Percentiles rank a stretch among this genome's conserved stretches.
Conservation (phyloP, 2,329 filamentous ascomycete species). For the Cercospora sp. region DNA sequence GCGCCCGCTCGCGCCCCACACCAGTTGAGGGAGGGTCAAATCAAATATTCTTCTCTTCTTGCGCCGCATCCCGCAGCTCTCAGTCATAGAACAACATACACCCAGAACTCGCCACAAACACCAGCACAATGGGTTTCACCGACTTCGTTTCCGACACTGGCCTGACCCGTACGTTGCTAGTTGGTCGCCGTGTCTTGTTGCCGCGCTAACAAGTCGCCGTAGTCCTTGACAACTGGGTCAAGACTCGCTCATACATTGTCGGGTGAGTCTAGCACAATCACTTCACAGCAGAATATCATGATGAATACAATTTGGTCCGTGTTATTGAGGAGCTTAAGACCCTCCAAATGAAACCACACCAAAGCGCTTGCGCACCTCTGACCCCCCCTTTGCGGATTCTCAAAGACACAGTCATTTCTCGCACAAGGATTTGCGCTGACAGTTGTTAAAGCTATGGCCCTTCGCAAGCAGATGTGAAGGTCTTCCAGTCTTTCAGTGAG, state of each 20-base stretch:
- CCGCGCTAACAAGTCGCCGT: conserved; percentile 21
- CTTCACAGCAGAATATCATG: conserved; percentile 46
- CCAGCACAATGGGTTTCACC: conserved; percentile 65
- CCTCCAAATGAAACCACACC: conserved; percentile 76
- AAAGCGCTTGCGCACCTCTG: conserved; percentile 78
- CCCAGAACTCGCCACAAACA: conserved; percentile 8
- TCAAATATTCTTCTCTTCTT: conserved; percentile 10
- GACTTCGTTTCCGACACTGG: conserved; percentile 67
- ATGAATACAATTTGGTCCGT: conserved; percentile 92
- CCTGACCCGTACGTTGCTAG: conserved; percentile 55
- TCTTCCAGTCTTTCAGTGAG: conserved; percentile 83
- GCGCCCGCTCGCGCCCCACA: not conserved
- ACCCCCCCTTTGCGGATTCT: conserved; percentile 39
- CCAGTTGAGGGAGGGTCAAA: conserved; percentile 4
- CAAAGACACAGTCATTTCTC: conserved; percentile 24
- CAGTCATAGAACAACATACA: conserved; percentile 2
- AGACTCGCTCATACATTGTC: conserved; percentile 76
- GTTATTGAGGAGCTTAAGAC: conserved; percentile 95
- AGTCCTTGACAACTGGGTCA: conserved; percentile 73
- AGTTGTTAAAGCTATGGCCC: conserved; percentile 60
- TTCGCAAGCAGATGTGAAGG: conserved; percentile 93
- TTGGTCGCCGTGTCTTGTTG: conserved; percentile 14
- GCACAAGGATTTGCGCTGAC: conserved; percentile 19
- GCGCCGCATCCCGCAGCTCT: conserved; percentile 5
- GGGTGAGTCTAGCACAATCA: conserved; percentile 62